Evolutionary conservation across 371 early-diverging fungal species (phyloP).

Genomic region (Syncephalastrum monosporum): DNA sequence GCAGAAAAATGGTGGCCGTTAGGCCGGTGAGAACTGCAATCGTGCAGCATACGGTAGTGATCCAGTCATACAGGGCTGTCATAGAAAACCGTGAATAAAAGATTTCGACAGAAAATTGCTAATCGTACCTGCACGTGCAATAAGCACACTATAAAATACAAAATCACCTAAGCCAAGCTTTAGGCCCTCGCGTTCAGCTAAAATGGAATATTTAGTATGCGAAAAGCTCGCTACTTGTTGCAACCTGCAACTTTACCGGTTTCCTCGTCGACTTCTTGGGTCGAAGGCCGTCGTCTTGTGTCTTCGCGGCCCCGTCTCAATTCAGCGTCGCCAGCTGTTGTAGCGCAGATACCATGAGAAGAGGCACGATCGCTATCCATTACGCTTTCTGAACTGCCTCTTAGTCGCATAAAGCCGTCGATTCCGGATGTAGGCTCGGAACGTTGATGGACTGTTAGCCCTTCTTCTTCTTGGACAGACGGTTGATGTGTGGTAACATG

Average conservation of each 20-base stretch:
- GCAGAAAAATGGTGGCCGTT: conserved; percentile 81
- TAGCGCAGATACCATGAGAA: no score
- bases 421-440: no score
- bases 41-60: conserved; percentile 78
- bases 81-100: background rate
- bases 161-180: conserved; percentile 90
- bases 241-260: conserved; percentile 21
- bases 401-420: no score
- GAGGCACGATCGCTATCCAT: no score
- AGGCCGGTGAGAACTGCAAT: conserved; percentile 83
- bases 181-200: conserved; percentile 65
- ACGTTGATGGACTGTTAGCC: no score
- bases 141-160: conserved; percentile 86
- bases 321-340: background rate
- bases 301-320: background rate
- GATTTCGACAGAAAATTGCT: background rate
- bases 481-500: conserved; percentile 3
- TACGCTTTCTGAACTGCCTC: no score
- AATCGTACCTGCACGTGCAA: conserved; percentile 71
- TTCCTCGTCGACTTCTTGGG: conserved; percentile 49
- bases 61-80: conserved; percentile 81
- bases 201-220: background rate
- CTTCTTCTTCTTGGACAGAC: no score
- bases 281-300: background rate
- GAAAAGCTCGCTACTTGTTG: background rate